Conservation (phyloP, 2,329 filamentous ascomycete species). For the Penicillium sp. region DNA sequence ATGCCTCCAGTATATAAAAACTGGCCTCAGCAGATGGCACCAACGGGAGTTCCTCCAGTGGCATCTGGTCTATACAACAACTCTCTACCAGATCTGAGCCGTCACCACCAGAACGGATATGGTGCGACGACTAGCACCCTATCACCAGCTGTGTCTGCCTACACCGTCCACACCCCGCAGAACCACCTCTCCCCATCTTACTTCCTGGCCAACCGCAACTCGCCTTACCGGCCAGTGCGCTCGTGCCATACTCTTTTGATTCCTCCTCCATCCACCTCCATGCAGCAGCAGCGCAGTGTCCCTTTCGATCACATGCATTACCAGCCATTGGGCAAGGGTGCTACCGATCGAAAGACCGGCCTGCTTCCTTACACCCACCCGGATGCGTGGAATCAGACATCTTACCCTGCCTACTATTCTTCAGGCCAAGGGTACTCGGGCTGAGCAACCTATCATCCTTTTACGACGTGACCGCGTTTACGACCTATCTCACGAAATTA, state of each 20-base stretch:
- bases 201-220: constrained; percentile 80
- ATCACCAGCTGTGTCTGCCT: constrained; percentile 65
- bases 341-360: constrained; percentile 60
- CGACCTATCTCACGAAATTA: constrained; percentile 26
- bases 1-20: constrained; percentile 70
- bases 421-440: constrained; percentile 26
- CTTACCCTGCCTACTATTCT: constrained; percentile 29
- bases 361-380: constrained; percentile 56
- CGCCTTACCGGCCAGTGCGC: constrained; percentile 86
- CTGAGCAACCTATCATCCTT: constrained; percentile 13
- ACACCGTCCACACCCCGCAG: constrained; percentile 56
- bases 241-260: constrained; percentile 87
- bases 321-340: constrained; percentile 65
- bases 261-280: constrained; percentile 71
- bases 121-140: constrained; percentile 49
- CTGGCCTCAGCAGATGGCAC: constrained; percentile 44
- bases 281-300: constrained; percentile 64
- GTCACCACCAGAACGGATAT: constrained; percentile 48
- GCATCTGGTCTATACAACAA: constrained; percentile 28
- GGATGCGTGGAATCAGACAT: constrained; percentile 40
- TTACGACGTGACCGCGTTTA: constrained; percentile 26
- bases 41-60: constrained; percentile 28
- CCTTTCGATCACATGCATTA: constrained; percentile 74
- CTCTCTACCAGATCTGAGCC: constrained; percentile 32
- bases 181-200: constrained; percentile 77